Evolutionary conservation across 208 protist genomes (phyloP).

Genomic region (Polymyxa betae): DNA sequence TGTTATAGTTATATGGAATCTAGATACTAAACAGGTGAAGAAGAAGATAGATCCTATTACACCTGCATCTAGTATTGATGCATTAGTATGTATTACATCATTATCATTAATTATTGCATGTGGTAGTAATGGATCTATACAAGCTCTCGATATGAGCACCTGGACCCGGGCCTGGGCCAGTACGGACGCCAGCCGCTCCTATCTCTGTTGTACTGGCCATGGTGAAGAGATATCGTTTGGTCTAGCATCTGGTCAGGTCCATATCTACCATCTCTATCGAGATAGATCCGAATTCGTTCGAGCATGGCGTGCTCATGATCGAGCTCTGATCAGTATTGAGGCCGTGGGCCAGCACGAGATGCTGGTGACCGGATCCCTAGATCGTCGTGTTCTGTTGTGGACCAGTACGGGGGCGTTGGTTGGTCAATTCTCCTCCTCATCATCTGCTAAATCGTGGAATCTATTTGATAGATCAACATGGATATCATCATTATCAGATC

Average conservation of each 20-base stretch:
- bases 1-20: constrained; percentile 61
- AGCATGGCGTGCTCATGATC: not conserved
- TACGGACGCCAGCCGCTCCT: no score
- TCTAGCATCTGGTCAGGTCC: no score
- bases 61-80: not conserved
- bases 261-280: no score
- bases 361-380: not conserved
- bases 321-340: not conserved
- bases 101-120: not conserved
- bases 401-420: not conserved
- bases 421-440: not conserved
- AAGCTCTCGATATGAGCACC: no score
- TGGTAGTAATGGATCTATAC: no score
- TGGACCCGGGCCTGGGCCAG: no score
- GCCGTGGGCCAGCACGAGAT: not conserved
- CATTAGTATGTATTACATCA: not conserved
- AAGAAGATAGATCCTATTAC: not conserved
- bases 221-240: no score
- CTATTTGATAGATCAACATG: no score
- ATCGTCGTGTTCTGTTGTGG: constrained; percentile 27
- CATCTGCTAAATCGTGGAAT: no score
- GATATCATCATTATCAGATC: no score
- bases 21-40: constrained; percentile 35
- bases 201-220: no score
- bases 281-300: no score